Conservation (phyloP, 768 basidiomycete genomes). For the Tricholoma bakamatsutake region DNA sequence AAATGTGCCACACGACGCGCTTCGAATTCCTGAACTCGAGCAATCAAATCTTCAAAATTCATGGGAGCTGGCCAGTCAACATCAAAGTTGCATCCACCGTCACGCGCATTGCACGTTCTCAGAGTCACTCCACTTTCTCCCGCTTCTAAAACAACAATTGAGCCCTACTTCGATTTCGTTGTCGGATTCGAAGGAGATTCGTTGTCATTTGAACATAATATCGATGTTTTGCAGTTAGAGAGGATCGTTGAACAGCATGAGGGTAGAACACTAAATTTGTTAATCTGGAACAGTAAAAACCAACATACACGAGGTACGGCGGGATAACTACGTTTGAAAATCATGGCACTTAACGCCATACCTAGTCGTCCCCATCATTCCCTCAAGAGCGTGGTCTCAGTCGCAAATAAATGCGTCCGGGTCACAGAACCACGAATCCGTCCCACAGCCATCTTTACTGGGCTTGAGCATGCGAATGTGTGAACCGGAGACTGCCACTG, state of each 20-base stretch:
- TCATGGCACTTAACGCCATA: constrained; percentile 1
- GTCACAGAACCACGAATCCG: constrained; percentile 32
- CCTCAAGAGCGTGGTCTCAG: constrained; percentile 80
- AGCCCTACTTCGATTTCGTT: constrained; percentile 96
- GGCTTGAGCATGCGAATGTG: constrained; percentile 94
- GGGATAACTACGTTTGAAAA: neutral
- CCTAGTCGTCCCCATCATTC: constrained; percentile 76
- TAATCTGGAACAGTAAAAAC: constrained; percentile 83
- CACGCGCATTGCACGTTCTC: constrained; percentile 76
- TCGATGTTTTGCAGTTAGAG: constrained; percentile 70
- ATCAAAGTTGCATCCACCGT: constrained; percentile 43
- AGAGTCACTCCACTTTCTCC: constrained; percentile 88
- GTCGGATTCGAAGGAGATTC: constrained; percentile 81
- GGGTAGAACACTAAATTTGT: constrained; percentile 57
- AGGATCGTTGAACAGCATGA: constrained; percentile 81
- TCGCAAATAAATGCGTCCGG: constrained; percentile 24
- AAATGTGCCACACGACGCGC: neutral
- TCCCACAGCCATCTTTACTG: constrained; percentile 78
- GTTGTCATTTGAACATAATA: constrained; percentile 40
- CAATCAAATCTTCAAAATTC: neutral
- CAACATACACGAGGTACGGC: constrained; percentile 61
- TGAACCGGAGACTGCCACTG: constrained; percentile 79
- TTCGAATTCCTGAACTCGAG: neutral
- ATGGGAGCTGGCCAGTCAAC: constrained; percentile 80
- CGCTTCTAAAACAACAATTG: constrained; percentile 77